Evolutionary conservation across 1,139 yeast species (phyloP).

Genomic region (Kluyveromyces sp.): DNA sequence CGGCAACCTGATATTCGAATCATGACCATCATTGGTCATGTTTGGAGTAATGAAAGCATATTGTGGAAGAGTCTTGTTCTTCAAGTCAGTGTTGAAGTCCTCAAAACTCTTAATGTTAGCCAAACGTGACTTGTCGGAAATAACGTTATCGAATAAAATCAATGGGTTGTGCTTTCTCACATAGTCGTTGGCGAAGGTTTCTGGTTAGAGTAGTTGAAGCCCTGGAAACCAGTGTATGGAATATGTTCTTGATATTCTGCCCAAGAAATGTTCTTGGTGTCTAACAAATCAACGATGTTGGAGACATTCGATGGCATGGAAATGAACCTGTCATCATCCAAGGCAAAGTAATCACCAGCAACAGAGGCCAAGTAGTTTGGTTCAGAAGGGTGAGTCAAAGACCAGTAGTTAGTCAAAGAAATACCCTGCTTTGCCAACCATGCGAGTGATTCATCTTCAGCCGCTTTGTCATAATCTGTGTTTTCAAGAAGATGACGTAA

Average conservation of each 20-base stretch:
- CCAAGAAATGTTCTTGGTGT: conserved; percentile 39
- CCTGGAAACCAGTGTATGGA: conserved; percentile 44
- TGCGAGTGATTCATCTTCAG: conserved; percentile 35
- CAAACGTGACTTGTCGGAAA: conserved; percentile 29
- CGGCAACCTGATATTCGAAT: conserved; percentile 37
- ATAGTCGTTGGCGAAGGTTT: conserved; percentile 37
- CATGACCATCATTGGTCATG: conserved; percentile 45
- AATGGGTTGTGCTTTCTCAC: conserved; percentile 45
- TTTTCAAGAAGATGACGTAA: conserved; percentile 40
- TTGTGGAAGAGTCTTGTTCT: conserved; percentile 37
- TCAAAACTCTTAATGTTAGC: conserved; percentile 40
- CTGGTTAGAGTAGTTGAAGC: conserved; percentile 39
- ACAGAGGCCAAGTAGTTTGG: conserved; percentile 43
- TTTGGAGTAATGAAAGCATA: conserved; percentile 44
- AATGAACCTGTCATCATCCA: conserved; percentile 37
- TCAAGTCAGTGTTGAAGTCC: conserved; percentile 35
- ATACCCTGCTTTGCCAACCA: conserved; percentile 38
- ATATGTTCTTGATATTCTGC: conserved; percentile 43
- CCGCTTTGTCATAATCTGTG: conserved; percentile 43
- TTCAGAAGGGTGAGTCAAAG: conserved; percentile 43
- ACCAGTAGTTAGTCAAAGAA: conserved; percentile 41
- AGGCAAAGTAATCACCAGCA: conserved; percentile 43
- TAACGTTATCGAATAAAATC: conserved; percentile 34
- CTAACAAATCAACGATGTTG: conserved; percentile 39
- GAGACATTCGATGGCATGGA: conserved; percentile 38